A percentile compares a stretch with the other conserved stretches of the same genome.
These are phyloP conservation scores for Penicillium alfredii DNA, from an alignment of 495 filamentous ascomycete species.

Conservation along the genomic window DNA sequence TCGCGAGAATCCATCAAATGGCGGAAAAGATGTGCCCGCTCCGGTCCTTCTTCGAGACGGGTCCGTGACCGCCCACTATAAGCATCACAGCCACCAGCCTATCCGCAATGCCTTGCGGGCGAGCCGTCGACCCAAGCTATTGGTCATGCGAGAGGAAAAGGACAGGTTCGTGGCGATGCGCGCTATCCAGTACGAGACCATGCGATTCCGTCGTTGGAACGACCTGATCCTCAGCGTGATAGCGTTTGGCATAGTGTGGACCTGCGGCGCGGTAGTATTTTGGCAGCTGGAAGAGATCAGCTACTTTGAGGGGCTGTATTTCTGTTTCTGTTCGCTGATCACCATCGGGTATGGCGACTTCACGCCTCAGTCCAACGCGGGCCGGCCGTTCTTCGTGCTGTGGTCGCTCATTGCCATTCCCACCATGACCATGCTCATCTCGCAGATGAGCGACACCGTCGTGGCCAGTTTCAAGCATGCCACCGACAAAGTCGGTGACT, in stretches of 20 bases:
- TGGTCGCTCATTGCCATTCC: conserved; percentile 67
- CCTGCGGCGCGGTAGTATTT: conserved; percentile 77
- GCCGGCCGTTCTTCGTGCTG: conserved; percentile 81
- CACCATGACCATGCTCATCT: conserved; percentile 62
- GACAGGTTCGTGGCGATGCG: conserved; percentile 81
- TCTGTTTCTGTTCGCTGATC: conserved; percentile 71
- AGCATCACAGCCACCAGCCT: conserved; percentile 13
- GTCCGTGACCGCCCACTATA: conserved; percentile 7
- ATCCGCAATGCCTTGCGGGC: conserved; percentile 17
- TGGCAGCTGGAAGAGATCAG: conserved; percentile 46
- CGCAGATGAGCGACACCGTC: conserved; percentile 58
- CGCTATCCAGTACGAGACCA: conserved; percentile 61
- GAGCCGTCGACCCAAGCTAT: conserved; percentile 19
- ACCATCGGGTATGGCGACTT: conserved; percentile 91
- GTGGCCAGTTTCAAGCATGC: conserved; percentile 51
- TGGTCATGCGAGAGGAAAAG: conserved; percentile 47
- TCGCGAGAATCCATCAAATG: background rate
- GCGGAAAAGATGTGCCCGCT: background rate
- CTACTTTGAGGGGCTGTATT: conserved; percentile 79
- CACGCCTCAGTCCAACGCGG: conserved; percentile 64
- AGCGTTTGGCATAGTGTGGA: conserved; percentile 66
- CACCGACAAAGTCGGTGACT: conserved; percentile 50
- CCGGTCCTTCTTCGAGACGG: conserved; percentile 3
- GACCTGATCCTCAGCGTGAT: conserved; percentile 62
- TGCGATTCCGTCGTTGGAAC: conserved; percentile 60